Evolutionary conservation across 2,329 filamentous ascomycete species (phyloP).

Genomic region (Neopestalotiopsis rosae): DNA sequence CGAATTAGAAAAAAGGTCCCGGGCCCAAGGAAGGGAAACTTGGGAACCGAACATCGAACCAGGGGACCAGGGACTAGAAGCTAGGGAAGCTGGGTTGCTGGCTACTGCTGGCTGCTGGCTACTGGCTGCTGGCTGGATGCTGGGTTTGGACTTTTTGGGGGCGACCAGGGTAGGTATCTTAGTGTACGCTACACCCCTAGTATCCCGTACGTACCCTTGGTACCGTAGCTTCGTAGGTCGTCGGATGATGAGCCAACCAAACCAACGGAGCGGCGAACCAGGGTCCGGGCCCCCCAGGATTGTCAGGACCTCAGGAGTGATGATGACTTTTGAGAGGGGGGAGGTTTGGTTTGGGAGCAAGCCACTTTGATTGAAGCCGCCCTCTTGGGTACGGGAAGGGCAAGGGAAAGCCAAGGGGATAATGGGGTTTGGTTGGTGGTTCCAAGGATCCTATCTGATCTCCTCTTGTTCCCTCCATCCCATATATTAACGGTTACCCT

Average conservation of each 20-base stretch:
- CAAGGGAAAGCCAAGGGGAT: not conserved
- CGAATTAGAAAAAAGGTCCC: not conserved
- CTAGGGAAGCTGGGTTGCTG: too few relatives aligned
- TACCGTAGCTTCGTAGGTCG: too few relatives aligned
- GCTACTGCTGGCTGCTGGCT: too few relatives aligned
- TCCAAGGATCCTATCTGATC: not conserved
- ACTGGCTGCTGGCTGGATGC: too few relatives aligned
- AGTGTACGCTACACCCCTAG: too few relatives aligned
- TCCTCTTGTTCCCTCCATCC: too few relatives aligned
- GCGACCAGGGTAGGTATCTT: too few relatives aligned
- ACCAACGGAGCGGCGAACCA: too few relatives aligned
- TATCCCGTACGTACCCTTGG: too few relatives aligned
- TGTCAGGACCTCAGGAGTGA: not conserved
- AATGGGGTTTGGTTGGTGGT: not conserved
- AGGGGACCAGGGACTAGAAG: slow-evolving; percentile 21
- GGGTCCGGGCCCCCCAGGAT: slow-evolving; percentile 15
- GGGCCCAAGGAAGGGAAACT: too few relatives aligned
- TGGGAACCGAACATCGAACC: slow-evolving; percentile 21
- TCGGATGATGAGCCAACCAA: too few relatives aligned
- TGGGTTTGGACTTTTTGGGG: too few relatives aligned
- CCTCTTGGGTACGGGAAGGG: not conserved
- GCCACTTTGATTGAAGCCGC: not conserved
- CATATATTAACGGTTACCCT: not conserved
- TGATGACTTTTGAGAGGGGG: not conserved
- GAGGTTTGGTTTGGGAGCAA: not conserved